Evolutionary conservation across 164 flowering plant species (phyloP), one percentile per base, ranked within the genome.

Genomic region (Vitis rotundifolia): DNA sequence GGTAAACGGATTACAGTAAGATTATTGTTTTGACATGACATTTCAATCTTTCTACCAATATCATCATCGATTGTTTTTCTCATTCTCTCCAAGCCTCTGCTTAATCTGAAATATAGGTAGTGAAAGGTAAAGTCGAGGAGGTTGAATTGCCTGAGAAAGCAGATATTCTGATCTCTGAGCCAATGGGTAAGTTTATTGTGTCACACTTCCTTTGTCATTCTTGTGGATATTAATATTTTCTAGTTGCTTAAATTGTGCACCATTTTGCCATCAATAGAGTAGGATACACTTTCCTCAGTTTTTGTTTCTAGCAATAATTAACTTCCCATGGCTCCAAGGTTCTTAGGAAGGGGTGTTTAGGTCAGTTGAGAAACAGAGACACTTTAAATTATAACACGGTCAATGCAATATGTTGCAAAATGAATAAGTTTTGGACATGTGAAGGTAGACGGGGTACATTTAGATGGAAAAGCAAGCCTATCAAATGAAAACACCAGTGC

Each of bases 141-240:
- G 88, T 92, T 76, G 98, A 90, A 75, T 77, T 96, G 79, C 99
- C 99, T 49, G 99, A 92, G 84, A 93, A 96, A 83, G 99, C 98
- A 51, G 99, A 96, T 79, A 92, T 96, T 67, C 73, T 96, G 76
- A 96, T 96, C 61, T 93, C 99, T 62, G 99, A 96, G 82, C 98
- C 99, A 53, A 96, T 96, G 99, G 99, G 99, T 96, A 83, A 69
- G 74, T 22, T 47, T 52, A 16, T 14, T 57, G 7, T 66, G 26
- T 47, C 28, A 50, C 28, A 11, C 57, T 61, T 31, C 8, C 49
- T 61, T 48, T 52, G 1, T 57, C 44, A 9, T 31, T 49, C 3
- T 16, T 26, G 48, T 19, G 9, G 9, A n/a, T 53, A 8, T 10
- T 49, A 14, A 19, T 37, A 14, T 63, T 49, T 53, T 13, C 56